Conservation (phyloP, 192 early-diverging fungal genomes). For the Gryganskiella cystojenkinii region DNA sequence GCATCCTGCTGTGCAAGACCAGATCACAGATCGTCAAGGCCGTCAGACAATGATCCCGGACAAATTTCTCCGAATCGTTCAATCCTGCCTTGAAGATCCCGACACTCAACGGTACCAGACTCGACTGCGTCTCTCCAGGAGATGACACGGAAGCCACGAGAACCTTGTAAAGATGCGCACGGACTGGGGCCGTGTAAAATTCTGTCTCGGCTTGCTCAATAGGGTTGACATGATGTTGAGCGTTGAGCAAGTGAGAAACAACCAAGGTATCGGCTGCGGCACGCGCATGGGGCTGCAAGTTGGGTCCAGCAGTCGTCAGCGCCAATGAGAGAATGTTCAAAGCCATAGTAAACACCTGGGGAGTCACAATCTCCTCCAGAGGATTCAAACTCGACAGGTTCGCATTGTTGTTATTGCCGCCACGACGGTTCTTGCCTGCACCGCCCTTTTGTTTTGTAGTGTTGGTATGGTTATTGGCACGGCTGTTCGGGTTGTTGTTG, state of each 20-base stretch:
- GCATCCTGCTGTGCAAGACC: slow-evolving; percentile 62
- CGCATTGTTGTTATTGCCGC: slow-evolving; percentile 10
- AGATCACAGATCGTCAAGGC: slow-evolving; percentile 66
- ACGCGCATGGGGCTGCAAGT: slow-evolving; percentile 33
- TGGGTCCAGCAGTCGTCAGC: slow-evolving; percentile 38
- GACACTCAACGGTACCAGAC: slow-evolving; percentile 38
- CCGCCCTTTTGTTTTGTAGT: slow-evolving; percentile 40
- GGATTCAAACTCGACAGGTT: slow-evolving; percentile 10
- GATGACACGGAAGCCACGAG: slow-evolving; percentile 34
- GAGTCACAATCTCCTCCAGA: slow-evolving; percentile 35
- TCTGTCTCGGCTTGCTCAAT: slow-evolving; percentile 40
- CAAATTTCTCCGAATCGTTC: slow-evolving; percentile 52
- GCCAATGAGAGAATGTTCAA: slow-evolving; percentile 31
- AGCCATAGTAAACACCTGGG: slow-evolving; percentile 31
- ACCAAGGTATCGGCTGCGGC: slow-evolving; percentile 43
- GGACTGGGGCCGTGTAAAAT: slow-evolving; percentile 31
- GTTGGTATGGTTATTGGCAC: slow-evolving; percentile 45
- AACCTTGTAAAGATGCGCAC: slow-evolving; percentile 39
- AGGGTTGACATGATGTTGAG: slow-evolving; percentile 43
- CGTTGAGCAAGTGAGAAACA: slow-evolving; percentile 46
- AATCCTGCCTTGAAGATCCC: slow-evolving; percentile 47
- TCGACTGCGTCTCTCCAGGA: slow-evolving; percentile 45
- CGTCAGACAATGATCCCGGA: slow-evolving; percentile 31
- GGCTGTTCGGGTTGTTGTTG: slow-evolving; percentile 30
- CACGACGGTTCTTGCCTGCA: slow-evolving; percentile 47